Base-by-base conservation (phyloP, 2,329 filamentous ascomycete genomes). In the Clarireedia monteithiana region DNA sequence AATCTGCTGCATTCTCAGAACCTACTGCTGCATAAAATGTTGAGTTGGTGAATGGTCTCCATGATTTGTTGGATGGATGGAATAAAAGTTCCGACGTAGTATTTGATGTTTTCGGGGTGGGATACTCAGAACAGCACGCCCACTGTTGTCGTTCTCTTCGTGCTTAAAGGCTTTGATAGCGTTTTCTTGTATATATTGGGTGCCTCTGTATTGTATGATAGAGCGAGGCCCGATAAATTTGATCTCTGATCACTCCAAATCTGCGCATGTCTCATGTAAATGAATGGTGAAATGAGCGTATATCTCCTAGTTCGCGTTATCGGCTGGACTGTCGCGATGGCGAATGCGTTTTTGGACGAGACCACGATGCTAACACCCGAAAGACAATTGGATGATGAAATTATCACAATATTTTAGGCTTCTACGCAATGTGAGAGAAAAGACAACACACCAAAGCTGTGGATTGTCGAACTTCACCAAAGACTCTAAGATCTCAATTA, bases 71-170 rank as follows among this genome's bases (percentile, higher is more conserved):
- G 24, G 20, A 23, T 15, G 15, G 15, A 30, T 34, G 30, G 30
- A 34, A 30, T 44, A 34, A 34, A 14, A 30, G 2, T 7, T 30
- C 2, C 27, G 6, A 30, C 10, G 27, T 30, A 30, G 6, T 7
- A 12, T 14, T 34, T 34, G 9, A 4, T 34, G 10, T 12, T 34
- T 34, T 10, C 10, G 14, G 17, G 49, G 24, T 51, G 38, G n/a
- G 24, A 34, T 34, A 34, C 49, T 15, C 26, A 14, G 34, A 14
- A 30, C 49, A 34, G 39, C 49, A 51, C 49, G 42, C 38, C 24
- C 49, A 30, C 24, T 44, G 10, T 51, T 12, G 20, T 20, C 49
- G 5, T 51, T 51, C 38, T 51, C 30, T 51, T 51, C 49, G 49
- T 51, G 38, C 38, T 51, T 14, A 7, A 27, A 20, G 24, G 49